Evolutionary conservation across 1,139 yeast genomes (phyloP).

Genomic region (Taphrina deformans): DNA sequence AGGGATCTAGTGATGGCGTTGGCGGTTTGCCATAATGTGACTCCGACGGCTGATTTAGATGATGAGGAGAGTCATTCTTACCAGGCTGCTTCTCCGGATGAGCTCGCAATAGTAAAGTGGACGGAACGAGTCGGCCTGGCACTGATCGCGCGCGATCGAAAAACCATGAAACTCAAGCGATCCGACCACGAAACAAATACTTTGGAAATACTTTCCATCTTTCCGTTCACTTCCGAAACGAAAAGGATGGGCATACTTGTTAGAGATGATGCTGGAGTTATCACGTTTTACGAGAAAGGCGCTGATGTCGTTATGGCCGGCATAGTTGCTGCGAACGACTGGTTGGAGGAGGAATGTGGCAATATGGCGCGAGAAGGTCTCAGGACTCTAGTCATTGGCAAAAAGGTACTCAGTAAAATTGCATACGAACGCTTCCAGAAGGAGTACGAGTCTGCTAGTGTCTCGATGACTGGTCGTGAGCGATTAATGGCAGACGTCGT

Average conservation of each 20-base stretch:
- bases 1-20: conserved; percentile 77
- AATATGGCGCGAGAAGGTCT: conserved; percentile 99
- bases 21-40: conserved; percentile 93
- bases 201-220: conserved; percentile 73
- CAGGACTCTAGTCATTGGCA: conserved; percentile 87
- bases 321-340: conserved; percentile 81
- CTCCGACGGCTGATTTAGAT: conserved; percentile 59
- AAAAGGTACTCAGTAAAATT: conserved; percentile 62
- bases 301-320: conserved; percentile 94
- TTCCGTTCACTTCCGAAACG: conserved; percentile 93
- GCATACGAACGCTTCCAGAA: conserved; percentile 62
- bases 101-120: conserved; percentile 92
- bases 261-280: conserved; percentile 63
- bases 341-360: conserved; percentile 96
- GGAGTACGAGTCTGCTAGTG: conserved; percentile 68
- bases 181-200: conserved; percentile 48
- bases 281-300: conserved; percentile 88
- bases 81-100: conserved; percentile 99
- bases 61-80: conserved; percentile 66
- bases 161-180: conserved; percentile 57
- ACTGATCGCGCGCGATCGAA: conserved; percentile 76
- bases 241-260: conserved; percentile 95
- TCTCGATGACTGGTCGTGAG: conserved; percentile 80
- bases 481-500: conserved; percentile 67
- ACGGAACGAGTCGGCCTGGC: conserved; percentile 83